Base-by-base conservation (phyloP, 2,329 filamentous ascomycete species). In the Fusarium lateritium region DNA sequence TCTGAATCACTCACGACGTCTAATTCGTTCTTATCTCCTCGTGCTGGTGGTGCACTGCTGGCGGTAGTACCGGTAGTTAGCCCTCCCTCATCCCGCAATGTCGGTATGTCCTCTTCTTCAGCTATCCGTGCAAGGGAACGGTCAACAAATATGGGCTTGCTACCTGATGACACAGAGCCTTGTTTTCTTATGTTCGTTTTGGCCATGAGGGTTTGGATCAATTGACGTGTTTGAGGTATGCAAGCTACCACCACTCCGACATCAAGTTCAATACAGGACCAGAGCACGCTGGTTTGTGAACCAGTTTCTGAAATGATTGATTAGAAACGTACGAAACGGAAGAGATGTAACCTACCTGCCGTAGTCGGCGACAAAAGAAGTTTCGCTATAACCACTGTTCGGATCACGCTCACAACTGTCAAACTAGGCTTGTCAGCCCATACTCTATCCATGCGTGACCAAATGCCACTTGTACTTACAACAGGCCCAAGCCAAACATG, bases 401-500 rank as follows among this genome's bases (percentile, higher is more conserved):
- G 19, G 19, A 40, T 21, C 6, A 40, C 13, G 14, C 38, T 40
- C 15, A 17, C 6, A 7, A 28, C 4, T 1, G n/a, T 47, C 4
- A 39, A 40, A 13, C 38, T 40, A 7, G 19, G 9, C 10, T 31
- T 13, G 28, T 31, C 10, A 31, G 10, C 5, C 10, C 10, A 31
- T 13, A 31, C 28, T 31, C 9, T 10, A 13, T 13, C 7, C 26
- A 3, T 28, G 26, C 26, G 9, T 28, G 28, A 13, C 9, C 10
- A 13, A 31, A 13, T 5, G 10, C 8, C 10, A 13, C 28, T 31
- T 31, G 1, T 31, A 45, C 63, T 28, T 28, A 67, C 64, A 67
- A 53, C 0, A 67, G 0, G 6, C 64, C 64, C 3, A 67, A 4
- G 0, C 64, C 39, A 45, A 67, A 67, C 61, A 64, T 65, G 0